A percentile compares a stretch with the other conserved stretches of the same genome.
Evolutionary conservation across 2,329 filamentous ascomycete species (phyloP).

Genomic region (Fusarium oligoseptatum): DNA sequence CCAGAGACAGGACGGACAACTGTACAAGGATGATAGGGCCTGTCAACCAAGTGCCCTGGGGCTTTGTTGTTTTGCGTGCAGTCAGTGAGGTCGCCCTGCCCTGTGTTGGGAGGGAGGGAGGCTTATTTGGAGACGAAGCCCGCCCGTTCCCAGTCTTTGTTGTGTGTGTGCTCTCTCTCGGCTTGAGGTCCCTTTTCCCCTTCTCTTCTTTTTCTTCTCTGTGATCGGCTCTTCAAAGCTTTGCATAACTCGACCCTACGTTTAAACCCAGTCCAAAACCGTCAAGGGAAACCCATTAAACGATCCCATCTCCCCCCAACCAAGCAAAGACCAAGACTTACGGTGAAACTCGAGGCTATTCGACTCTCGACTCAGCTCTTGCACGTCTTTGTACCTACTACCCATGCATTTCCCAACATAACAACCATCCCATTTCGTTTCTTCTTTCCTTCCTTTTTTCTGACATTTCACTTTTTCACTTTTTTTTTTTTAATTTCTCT

Average conservation of each 20-base stretch:
- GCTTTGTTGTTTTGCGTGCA: background rate
- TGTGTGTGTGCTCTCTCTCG: background rate
- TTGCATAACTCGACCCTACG: background rate
- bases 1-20: slow-evolving; percentile 3
- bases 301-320: slow-evolving; percentile 1
- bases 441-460: background rate
- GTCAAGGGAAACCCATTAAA: slow-evolving; percentile 11
- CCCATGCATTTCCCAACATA: slow-evolving; percentile 32
- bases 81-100: background rate
- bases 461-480: background rate
- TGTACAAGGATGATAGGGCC: background rate
- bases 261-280: background rate
- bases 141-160: background rate
- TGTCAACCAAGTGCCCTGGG: background rate
- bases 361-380: slow-evolving; percentile 5
- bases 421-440: slow-evolving; percentile 1
- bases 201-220: background rate
- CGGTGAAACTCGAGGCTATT: slow-evolving; percentile 30
- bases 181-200: background rate
- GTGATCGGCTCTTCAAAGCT: background rate
- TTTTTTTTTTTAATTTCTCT: background rate
- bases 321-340: slow-evolving; percentile 13
- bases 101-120: background rate
- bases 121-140: slow-evolving; percentile 8
- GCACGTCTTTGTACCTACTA: background rate